These are phyloP conservation scores for Rhexocercosporidium sp. DNA, from an alignment of 2,329 filamentous ascomycete species.

Conservation along the genomic window DNA sequence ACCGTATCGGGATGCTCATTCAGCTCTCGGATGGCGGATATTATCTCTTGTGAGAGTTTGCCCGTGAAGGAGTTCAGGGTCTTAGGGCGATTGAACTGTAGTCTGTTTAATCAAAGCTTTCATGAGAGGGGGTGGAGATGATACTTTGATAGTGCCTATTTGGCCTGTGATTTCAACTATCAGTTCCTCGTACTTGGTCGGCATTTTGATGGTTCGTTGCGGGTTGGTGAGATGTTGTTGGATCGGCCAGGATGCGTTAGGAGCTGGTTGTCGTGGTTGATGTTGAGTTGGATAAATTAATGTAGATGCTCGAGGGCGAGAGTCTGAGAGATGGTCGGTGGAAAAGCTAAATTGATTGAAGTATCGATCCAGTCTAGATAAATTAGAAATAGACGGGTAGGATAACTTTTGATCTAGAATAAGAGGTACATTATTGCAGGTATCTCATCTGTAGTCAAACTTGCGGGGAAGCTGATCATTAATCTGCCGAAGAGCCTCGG, in stretches of 20 bases:
- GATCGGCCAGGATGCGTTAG: not conserved
- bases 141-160: conserved; percentile 52
- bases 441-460: not conserved
- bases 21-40: conserved; percentile 50
- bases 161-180: conserved; percentile 49
- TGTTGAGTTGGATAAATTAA: not conserved
- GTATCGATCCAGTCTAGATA: not conserved
- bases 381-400: not conserved
- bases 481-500: conserved; percentile 12
- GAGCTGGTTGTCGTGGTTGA: too few species aligned
- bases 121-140: not conserved
- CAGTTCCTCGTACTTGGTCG: conserved; percentile 47
- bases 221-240: not conserved
- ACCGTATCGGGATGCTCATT: conserved; percentile 54
- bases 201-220: not conserved
- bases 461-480: conserved; percentile 17
- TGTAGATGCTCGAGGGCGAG: not conserved
- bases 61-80: conserved; percentile 54
- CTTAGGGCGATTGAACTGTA: conserved; percentile 53
- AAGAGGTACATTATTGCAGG: too few species aligned
- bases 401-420: not conserved
- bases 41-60: conserved; percentile 49
- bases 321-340: not conserved
- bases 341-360: not conserved
- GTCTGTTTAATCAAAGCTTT: conserved; percentile 46